Conservation (phyloP, 129 eudicot genomes). For the Helianthus annuus region DNA sequence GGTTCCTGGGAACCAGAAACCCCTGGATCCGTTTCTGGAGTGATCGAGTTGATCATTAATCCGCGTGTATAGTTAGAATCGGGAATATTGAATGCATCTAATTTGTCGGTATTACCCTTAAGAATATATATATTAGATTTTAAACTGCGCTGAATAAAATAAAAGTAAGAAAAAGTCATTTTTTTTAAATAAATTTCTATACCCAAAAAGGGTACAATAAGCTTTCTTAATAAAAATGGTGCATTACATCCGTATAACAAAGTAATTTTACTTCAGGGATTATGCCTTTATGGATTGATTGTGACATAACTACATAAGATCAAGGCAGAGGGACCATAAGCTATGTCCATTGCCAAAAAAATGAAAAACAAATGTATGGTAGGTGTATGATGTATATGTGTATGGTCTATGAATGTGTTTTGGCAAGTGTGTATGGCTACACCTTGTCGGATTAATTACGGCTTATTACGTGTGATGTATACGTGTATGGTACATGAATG, state of each 20-base stretch:
- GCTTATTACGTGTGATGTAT: background rate
- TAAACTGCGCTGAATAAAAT: background rate
- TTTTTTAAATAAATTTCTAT: background rate
- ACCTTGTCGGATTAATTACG: background rate
- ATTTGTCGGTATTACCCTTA: background rate
- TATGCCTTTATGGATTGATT: background rate
- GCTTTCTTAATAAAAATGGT: background rate
- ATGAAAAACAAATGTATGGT: background rate
- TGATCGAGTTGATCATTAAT: background rate
- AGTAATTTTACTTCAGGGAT: too few relatives aligned
- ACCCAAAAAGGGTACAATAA: background rate
- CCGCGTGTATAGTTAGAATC: background rate
- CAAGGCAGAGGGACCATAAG: background rate
- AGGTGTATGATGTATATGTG: background rate
- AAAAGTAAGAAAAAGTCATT: background rate
- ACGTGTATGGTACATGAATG: background rate
- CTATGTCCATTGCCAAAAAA: background rate
- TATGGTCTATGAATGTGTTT: background rate
- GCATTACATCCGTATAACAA: too few relatives aligned
- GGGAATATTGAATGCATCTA: background rate
- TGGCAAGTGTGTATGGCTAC: background rate
- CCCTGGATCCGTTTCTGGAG: background rate
- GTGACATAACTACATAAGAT: background rate
- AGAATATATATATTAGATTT: background rate
- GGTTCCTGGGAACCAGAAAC: too few relatives aligned